A percentile compares a stretch with the other conserved stretches of the same genome.
These are phyloP conservation scores for Cercospora zeina DNA, from an alignment of 2,329 filamentous ascomycete genomes.

Conservation along the genomic window DNA sequence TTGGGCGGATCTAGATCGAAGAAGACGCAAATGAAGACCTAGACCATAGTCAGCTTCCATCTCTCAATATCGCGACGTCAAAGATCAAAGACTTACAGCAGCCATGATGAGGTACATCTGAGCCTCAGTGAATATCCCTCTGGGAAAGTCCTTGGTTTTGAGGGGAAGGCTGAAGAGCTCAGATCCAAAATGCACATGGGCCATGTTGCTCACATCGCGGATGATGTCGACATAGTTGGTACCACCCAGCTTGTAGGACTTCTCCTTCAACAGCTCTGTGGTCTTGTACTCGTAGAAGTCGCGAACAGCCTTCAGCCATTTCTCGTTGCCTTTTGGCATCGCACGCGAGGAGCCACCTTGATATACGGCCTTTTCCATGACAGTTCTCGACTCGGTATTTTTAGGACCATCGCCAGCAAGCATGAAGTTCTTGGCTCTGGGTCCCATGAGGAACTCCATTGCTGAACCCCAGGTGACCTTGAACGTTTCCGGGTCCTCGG, in stretches of 20 bases:
- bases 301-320: conserved; percentile 50
- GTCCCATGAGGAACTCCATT: conserved; percentile 49
- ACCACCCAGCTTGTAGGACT: conserved; percentile 51
- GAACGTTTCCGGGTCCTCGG: conserved; percentile 48
- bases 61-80: background rate
- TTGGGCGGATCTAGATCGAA: conserved; percentile 56
- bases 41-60: background rate
- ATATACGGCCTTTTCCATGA: conserved; percentile 49
- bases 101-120: conserved; percentile 58
- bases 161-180: conserved; percentile 58
- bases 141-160: conserved; percentile 53
- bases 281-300: conserved; percentile 53
- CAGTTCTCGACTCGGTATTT: conserved; percentile 47
- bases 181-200: conserved; percentile 57
- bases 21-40: conserved; percentile 55
- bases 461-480: conserved; percentile 51
- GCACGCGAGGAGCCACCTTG: conserved; percentile 36
- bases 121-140: conserved; percentile 55
- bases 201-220: conserved; percentile 54
- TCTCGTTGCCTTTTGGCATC: conserved; percentile 39
- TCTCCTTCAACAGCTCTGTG: conserved; percentile 46
- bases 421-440: conserved; percentile 51
- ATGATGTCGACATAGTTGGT: conserved; percentile 52
- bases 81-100: conserved; percentile 32
- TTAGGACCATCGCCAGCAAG: conserved; percentile 48